phyloP scores from a whole-genome alignment of 257 asterid species.

The Vinca minor region DNA sequence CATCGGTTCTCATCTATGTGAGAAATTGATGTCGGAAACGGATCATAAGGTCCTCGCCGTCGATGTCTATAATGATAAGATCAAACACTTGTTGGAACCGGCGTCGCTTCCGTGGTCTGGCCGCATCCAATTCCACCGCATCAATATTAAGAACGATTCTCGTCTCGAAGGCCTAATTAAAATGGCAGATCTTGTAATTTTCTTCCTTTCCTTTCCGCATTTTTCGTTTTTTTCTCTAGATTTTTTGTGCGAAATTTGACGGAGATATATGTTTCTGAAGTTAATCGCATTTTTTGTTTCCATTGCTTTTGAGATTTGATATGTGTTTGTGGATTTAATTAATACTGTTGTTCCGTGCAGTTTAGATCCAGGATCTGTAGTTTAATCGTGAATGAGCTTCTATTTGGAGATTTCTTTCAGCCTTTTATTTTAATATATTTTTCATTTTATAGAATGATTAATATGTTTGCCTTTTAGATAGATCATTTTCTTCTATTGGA shows the following conservation, averaged over 20 bases:
- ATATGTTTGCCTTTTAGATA: neutral
- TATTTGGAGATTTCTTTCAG: too few relatives aligned
- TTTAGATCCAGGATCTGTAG: conserved; percentile 21
- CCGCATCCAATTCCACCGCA: conserved; percentile 85
- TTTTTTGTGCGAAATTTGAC: too few relatives aligned
- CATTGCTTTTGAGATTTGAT: too few relatives aligned
- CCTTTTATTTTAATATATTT: too few relatives aligned
- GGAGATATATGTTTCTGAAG: too few relatives aligned
- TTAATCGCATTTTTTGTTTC: conserved; percentile 9
- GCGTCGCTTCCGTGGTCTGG: conserved; percentile 40
- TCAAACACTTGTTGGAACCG: conserved; percentile 78
- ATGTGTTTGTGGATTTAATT: too few relatives aligned
- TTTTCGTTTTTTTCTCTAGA: too few relatives aligned
- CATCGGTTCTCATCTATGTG: conserved; percentile 93
- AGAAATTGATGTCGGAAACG: conserved; percentile 74
- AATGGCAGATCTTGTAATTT: conserved; percentile 94
- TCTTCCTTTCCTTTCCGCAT: conserved; percentile 8
- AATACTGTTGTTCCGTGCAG: neutral
- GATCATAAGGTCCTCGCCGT: conserved; percentile 77
- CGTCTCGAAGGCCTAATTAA: conserved; percentile 95
- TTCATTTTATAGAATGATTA: too few relatives aligned
- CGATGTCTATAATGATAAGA: conserved; percentile 80
- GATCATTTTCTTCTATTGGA: neutral
- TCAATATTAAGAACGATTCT: conserved; percentile 86
- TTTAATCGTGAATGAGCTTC: too few relatives aligned